phyloP scores from a whole-genome alignment of 1,284 basidiomycete genomes.

The Cryptococcus sp. region DNA sequence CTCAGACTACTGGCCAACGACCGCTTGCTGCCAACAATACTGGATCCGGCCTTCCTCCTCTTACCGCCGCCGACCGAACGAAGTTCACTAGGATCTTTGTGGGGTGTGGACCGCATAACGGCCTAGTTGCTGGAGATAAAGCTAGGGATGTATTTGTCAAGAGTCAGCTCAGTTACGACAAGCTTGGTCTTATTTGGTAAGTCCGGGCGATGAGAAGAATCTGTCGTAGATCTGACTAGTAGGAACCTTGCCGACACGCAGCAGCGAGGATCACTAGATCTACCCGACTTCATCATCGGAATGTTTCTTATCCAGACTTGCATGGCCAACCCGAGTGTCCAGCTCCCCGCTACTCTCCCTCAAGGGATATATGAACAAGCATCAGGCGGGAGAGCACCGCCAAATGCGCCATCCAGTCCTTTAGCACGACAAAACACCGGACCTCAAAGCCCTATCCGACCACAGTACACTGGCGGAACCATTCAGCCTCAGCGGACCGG shows the following conservation, averaged over 20 bases:
- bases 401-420: slow-evolving; percentile 18
- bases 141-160: slow-evolving; percentile 90
- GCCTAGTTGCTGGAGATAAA: slow-evolving; percentile 78
- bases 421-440: slow-evolving; percentile 37
- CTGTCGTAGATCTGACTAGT: not conserved
- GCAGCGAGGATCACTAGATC: slow-evolving; percentile 81
- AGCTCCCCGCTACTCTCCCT: slow-evolving; percentile 75
- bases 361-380: slow-evolving; percentile 87
- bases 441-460: slow-evolving; percentile 21
- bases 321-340: slow-evolving; percentile 75
- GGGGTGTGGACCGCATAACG: slow-evolving; percentile 66
- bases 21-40: slow-evolving; percentile 49
- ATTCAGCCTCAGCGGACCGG: slow-evolving; percentile 54
- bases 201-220: slow-evolving; percentile 19
- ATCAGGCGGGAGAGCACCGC: slow-evolving; percentile 50
- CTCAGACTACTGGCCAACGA: slow-evolving; percentile 14
- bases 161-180: slow-evolving; percentile 83
- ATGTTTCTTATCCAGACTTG: slow-evolving; percentile 88
- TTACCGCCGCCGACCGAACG: slow-evolving; percentile 71
- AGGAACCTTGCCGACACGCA: slow-evolving; percentile 95
- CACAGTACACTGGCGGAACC: slow-evolving; percentile 52
- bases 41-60: slow-evolving; percentile 54
- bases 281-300: slow-evolving; percentile 89
- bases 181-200: slow-evolving; percentile 90
- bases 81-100: slow-evolving; percentile 79